These are phyloP conservation scores for Paramyrothecium sp. DNA, from an alignment of 2,329 filamentous ascomycete species.

Conservation along the genomic window DNA sequence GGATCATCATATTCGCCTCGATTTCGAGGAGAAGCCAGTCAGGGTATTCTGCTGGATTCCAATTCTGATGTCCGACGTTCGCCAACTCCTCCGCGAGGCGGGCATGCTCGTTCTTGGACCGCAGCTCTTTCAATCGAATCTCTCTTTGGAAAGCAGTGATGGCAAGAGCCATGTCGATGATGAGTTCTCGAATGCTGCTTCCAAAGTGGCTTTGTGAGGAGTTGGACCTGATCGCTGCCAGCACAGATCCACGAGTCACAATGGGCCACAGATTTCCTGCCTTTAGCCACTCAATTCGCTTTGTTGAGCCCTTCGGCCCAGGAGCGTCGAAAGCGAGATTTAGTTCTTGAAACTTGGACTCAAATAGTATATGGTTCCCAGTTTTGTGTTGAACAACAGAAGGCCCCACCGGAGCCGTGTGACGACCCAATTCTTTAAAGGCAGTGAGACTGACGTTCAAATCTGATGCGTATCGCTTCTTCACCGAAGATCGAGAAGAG, in stretches of 20 bases:
- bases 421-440: not conserved
- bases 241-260: constrained; percentile 15
- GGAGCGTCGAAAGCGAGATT: constrained; percentile 7
- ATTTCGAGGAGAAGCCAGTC: constrained; percentile 70
- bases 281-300: constrained; percentile 18
- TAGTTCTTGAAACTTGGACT: constrained; percentile 4
- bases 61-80: constrained; percentile 49
- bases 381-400: not conserved
- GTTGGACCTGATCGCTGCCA: constrained; percentile 13
- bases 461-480: not conserved
- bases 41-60: constrained; percentile 49
- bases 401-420: no score
- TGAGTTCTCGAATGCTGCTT: constrained; percentile 15
- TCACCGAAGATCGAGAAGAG: not conserved
- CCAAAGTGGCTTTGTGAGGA: constrained; percentile 13
- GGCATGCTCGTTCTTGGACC: constrained; percentile 46
- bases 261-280: constrained; percentile 18
- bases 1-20: constrained; percentile 61
- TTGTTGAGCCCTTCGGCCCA: constrained; percentile 5
- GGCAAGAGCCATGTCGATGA: constrained; percentile 14
- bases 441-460: not conserved
- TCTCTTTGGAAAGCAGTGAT: constrained; percentile 24
- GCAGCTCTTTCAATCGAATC: constrained; percentile 50
- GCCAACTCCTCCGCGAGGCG: constrained; percentile 43
- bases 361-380: constrained; percentile 4